phyloP scores from a whole-genome alignment of 768 basidiomycete genomes.

The Artomyces pyxidatus region DNA sequence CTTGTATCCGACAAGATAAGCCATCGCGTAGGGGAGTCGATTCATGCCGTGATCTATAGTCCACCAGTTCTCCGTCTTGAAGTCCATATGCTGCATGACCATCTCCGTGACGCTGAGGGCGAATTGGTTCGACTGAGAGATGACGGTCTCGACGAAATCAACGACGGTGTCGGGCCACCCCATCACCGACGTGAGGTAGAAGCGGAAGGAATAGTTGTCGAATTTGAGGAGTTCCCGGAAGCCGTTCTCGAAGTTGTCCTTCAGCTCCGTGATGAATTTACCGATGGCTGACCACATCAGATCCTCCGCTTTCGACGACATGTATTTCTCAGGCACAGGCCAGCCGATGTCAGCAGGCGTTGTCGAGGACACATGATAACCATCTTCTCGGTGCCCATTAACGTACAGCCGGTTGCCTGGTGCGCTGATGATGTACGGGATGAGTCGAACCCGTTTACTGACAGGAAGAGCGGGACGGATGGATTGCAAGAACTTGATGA shows the following conservation, averaged over 20 bases:
- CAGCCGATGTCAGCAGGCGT: conserved; percentile 9
- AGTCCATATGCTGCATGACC: conserved; percentile 19
- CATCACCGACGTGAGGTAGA: conserved; percentile 9
- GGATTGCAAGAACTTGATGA: too few relatives aligned
- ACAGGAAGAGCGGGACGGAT: conserved; percentile 9
- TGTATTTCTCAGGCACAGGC: conserved; percentile 4
- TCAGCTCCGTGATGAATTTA: conserved; percentile 7
- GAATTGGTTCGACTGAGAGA: conserved; percentile 20
- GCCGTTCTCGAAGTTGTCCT: conserved; percentile 6
- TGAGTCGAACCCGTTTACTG: conserved; percentile 8
- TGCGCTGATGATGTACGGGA: conserved; percentile 9
- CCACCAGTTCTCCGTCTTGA: conserved; percentile 16
- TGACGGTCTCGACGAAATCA: conserved; percentile 19
- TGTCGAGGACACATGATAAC: neutral
- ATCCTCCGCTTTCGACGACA: conserved; percentile 5
- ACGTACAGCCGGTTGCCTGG: conserved; percentile 12
- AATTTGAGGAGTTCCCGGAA: neutral
- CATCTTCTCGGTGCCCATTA: conserved; percentile 1
- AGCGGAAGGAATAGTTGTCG: conserved; percentile 18
- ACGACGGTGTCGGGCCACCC: conserved; percentile 16
- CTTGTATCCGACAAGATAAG: conserved; percentile 12
- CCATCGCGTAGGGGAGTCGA: conserved; percentile 17
- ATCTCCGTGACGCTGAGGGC: conserved; percentile 20
- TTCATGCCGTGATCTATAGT: conserved; percentile 17
- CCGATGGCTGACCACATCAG: conserved; percentile 11